A percentile compares a stretch with the other conserved stretches of the same genome.
Evolutionary conservation across 2,329 filamentous ascomycete species (phyloP).

Genomic region (Fusarium concolor): DNA sequence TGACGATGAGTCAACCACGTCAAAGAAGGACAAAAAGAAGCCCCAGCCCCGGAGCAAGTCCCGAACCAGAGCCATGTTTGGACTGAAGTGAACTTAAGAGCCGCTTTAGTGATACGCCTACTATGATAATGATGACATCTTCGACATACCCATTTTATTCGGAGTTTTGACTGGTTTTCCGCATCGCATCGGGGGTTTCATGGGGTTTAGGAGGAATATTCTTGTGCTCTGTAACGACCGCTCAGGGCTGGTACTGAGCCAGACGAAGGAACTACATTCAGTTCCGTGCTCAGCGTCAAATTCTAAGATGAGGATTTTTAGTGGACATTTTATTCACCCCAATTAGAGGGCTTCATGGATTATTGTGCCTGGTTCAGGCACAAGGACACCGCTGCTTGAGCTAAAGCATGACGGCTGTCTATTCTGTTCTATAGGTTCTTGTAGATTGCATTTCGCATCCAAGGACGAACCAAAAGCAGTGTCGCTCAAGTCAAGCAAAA

Average conservation of each 20-base stretch:
- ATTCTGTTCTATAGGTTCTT: conserved; percentile 36
- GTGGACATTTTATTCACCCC: conserved; percentile 34
- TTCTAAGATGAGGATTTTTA: conserved; percentile 32
- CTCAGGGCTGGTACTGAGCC: conserved; percentile 11
- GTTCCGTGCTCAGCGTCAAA: conserved; percentile 18
- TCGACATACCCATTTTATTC: conserved; percentile 48
- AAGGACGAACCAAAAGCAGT: conserved; percentile 1
- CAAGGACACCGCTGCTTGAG: conserved; percentile 13
- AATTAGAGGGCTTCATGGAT: conserved; percentile 10
- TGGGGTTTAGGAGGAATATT: conserved; percentile 30
- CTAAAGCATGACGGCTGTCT: conserved; percentile 1
- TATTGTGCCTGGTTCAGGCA: conserved; percentile 14
- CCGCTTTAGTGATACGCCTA: conserved; percentile 33
- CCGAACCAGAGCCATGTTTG: conserved; percentile 78
- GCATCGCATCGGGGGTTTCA: conserved; percentile 37
- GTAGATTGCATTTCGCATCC: conserved; percentile 26
- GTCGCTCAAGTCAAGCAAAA: neutral
- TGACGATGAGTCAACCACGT: conserved; percentile 65
- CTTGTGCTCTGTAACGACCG: conserved; percentile 28
- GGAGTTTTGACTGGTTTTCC: conserved; percentile 50
- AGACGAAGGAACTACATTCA: conserved; percentile 11
- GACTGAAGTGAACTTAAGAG: conserved; percentile 52
- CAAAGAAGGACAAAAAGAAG: conserved; percentile 69
- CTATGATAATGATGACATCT: conserved; percentile 49
- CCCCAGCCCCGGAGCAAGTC: conserved; percentile 78